Base-by-base conservation (phyloP, 768 basidiomycete species). In the Rhizopogon sp. region DNA sequence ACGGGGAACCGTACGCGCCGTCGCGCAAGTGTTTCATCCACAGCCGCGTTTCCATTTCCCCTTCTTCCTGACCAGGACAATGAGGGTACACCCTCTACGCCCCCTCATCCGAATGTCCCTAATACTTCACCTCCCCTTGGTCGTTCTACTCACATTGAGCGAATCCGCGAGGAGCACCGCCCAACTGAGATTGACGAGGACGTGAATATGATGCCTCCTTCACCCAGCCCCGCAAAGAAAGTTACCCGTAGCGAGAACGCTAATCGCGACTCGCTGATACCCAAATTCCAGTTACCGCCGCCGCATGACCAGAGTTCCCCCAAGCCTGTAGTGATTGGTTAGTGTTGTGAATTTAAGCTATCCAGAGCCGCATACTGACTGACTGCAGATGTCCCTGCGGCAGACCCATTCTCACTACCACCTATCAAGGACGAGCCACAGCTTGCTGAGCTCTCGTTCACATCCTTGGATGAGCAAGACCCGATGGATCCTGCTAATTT, bases 121-220 rank as follows among this genome's bases (percentile, higher is more conserved):
- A 37, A 37, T 10, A 37, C 35, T 37, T 54, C 56, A 4, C 49
- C 49, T 20, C 69, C 72, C 22, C 65, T 75, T 29, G 76, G 70
- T 2, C 66, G 67, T 47, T 70, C 75, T n/a, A 73, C 70, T 33
- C 70, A 77, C 45, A 55, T 64, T n/a, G 77, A 77, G 56, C 70
- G 70, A 50, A 56, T 62, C 7, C 67, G 43, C 37, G 64, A 70
- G 37, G 65, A 65, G 33, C 60, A 60, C 28, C 61, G 58, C 50
- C 35, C 52, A 2, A 64, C 62, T 6, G 70, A 74, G 29, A 64
- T 71, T 6, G 78, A 76, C 14, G 63, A 65, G 45, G 76, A 79
- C 52, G 64, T 77, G 14, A 66, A 66, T 33, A 74, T 75, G 70
- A 67, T 79, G 10, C 79, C 80, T 29, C 77, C 78, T 0, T 80